A percentile compares a stretch with the other conserved stretches of the same genome.
Conservation (phyloP, 2,329 filamentous ascomycete genomes). For the Harringtonia lauricola region DNA sequence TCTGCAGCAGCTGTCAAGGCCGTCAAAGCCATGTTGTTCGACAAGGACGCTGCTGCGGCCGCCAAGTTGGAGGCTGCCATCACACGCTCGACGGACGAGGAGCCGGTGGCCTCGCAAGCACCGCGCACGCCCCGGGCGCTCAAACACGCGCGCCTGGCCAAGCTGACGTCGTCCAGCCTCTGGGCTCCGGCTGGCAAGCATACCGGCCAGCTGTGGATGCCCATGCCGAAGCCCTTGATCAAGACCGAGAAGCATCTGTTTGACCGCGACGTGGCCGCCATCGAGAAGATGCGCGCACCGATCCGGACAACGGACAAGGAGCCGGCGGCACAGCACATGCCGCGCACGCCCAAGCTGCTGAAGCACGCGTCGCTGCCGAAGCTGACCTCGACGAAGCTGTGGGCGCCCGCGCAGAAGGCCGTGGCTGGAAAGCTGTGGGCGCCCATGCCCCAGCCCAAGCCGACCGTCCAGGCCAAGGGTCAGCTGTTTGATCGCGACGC, state of each 20-base stretch:
- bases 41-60: too few species aligned
- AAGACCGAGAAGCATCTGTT: slow-evolving; percentile 4
- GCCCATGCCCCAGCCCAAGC: slow-evolving; percentile 1
- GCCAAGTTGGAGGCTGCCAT: too few species aligned
- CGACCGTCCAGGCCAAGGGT: neutral
- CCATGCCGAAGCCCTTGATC: too few species aligned
- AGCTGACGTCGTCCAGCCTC: too few species aligned
- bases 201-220: too few species aligned
- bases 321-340: slow-evolving; percentile 2
- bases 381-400: slow-evolving; percentile 6
- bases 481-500: slow-evolving; percentile 9
- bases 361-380: slow-evolving; percentile 1
- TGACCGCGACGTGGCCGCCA: slow-evolving; percentile 3
- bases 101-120: too few species aligned
- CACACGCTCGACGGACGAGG: too few species aligned
- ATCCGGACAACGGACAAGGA: slow-evolving; percentile 6
- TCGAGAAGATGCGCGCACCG: neutral
- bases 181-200: too few species aligned
- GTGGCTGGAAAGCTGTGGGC: slow-evolving; percentile 5
- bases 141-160: too few species aligned
- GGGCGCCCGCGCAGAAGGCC: neutral
- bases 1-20: too few species aligned
- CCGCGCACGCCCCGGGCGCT: too few species aligned
- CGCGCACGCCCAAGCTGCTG: slow-evolving; percentile 1
- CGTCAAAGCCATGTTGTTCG: too few species aligned